Base-by-base conservation (phyloP, 805 yeast species). In the Tetrapisispora taiwanensis region DNA sequence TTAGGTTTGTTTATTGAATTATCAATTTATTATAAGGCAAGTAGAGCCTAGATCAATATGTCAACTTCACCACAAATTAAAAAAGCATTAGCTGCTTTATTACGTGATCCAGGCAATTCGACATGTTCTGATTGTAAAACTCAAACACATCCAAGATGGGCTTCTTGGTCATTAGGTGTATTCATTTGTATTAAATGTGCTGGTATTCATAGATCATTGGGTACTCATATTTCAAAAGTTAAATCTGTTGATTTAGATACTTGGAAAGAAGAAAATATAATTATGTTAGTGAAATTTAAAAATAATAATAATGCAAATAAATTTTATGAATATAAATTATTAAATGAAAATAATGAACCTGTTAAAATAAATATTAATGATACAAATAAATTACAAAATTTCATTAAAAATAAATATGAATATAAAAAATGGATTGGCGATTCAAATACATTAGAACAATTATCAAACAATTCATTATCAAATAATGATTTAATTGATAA, bases 151-250 rank as follows among this genome's bases (percentile, higher is more conserved):
- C 98, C 98, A 15, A 73, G 98, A 43, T 90, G 98, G 98, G 96
- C 97, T n/a, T 81, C 94, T 19, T 90, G 97, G 96, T 88, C 82
- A 52, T 65, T 90, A 42, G 98, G 98, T 18, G 78, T 92, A 46
- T 87, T 90, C 56, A 75, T 90, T 36, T 90, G 98, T 65, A 90
- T 90, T 51, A 74, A 90, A 55, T 90, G 98, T 65, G 88, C 96
- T 1, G 98, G 98, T 1, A 82, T 90, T 48, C 98, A 90, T 60
- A 73, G 97, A 59, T 78, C 90, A 42, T 79, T 90, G 82, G 97
- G 98, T 2, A 89, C 96, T 0, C 98, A 90, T 66, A 86, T 90
- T 39, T 81, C 94, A 30, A 75, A 86, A 59, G 97, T 90, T 40
- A 86, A 92, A 59, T 82, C 94, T 4, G 92, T 90, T 31, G 98